Percentiles rank a stretch among this genome's conserved stretches.
These are phyloP conservation scores for Podaxis rugospora DNA, from an alignment of 768 basidiomycete species.

Conservation along the genomic window DNA sequence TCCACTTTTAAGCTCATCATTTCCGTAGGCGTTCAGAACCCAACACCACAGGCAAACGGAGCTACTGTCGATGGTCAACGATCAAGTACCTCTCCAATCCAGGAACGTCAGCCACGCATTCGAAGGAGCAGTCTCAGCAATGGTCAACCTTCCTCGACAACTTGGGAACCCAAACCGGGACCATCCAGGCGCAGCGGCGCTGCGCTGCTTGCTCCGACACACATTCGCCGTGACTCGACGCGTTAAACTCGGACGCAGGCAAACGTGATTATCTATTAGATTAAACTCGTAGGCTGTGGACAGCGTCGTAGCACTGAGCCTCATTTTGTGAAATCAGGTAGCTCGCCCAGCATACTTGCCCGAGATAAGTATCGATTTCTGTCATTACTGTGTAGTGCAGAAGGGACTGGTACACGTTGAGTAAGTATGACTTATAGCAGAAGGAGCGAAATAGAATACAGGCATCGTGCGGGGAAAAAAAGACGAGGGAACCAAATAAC, in stretches of 20 bases:
- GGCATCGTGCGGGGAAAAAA: conserved; percentile 11
- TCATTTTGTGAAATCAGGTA: background rate
- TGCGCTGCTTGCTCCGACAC: background rate
- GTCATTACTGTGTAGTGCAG: conserved; percentile 1
- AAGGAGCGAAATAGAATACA: conserved; percentile 14
- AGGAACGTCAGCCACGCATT: conserved; percentile 4
- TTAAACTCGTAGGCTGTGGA: background rate
- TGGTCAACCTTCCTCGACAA: background rate
- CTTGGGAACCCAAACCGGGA: background rate
- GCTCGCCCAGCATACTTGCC: background rate
- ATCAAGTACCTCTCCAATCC: background rate
- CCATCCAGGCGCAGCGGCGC: conserved; percentile 1
- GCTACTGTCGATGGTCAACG: background rate
- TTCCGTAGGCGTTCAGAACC: background rate
- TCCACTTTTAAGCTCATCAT: background rate
- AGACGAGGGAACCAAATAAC: conserved; percentile 17
- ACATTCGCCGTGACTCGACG: conserved; percentile 1
- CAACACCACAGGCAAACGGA: background rate
- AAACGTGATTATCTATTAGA: background rate
- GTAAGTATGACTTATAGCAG: conserved; percentile 7
- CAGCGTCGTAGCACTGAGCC: background rate
- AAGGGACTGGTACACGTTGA: conserved; percentile 6
- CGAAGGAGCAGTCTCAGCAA: conserved; percentile 2
- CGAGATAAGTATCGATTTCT: background rate
- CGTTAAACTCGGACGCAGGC: background rate